Conservation (phyloP, 2,329 filamentous ascomycete genomes). For the Xylaria sp. region DNA sequence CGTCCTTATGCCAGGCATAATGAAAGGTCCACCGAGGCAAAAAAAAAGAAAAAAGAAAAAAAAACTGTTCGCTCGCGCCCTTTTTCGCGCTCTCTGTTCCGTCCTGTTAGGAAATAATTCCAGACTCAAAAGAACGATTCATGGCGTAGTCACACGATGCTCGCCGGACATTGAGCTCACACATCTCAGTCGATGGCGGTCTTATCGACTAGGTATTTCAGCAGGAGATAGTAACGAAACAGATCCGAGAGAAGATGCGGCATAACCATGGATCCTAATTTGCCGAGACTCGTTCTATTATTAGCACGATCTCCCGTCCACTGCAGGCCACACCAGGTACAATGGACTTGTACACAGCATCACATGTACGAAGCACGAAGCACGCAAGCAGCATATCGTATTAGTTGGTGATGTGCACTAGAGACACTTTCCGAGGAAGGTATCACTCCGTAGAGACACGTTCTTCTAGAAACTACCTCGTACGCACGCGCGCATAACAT, state of each 20-base stretch:
- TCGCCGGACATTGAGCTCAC: neutral
- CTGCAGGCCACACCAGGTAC: neutral
- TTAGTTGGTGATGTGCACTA: neutral
- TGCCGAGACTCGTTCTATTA: slow-evolving; percentile 14
- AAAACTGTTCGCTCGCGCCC: no score
- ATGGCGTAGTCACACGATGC: neutral
- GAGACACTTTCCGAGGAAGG: neutral
- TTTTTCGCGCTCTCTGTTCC: no score
- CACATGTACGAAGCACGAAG: no score
- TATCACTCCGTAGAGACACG: neutral
- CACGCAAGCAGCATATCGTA: no score
- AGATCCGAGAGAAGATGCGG: slow-evolving; percentile 1
- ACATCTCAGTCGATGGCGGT: no score
- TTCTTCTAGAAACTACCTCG: neutral
- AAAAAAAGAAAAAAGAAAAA: no score
- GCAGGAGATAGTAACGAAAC: neutral
- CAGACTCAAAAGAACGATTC: neutral
- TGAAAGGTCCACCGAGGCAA: neutral
- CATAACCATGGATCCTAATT: slow-evolving; percentile 1
- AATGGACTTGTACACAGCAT: no score
- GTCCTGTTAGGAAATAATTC: no score
- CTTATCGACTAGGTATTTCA: neutral
- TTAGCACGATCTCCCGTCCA: slow-evolving; percentile 11
- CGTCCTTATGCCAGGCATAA: neutral
- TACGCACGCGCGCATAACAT: neutral